Base-by-base conservation (phyloP, 164 flowering plant species). In the Tinospora cordifolia region DNA sequence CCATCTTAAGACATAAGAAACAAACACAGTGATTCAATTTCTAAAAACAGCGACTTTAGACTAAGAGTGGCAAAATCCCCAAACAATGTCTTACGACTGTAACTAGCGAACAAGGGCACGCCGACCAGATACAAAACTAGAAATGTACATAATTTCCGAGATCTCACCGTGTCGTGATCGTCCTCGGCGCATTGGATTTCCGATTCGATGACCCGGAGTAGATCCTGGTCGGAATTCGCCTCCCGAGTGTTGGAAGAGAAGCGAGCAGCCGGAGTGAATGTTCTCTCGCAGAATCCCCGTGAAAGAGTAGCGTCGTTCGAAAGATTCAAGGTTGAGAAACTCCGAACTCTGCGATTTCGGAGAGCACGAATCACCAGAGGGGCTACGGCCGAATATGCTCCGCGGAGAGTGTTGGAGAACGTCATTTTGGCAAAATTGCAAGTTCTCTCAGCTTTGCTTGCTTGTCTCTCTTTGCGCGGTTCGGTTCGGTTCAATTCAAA, bases 161-260 rank as follows among this genome's bases (percentile, higher is more conserved):
- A 70, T 7, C 73, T 69, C 25, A 90, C 92, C 82, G 25, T 74
- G 40, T 80, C 78, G 24, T 74, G 82, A 38, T 79, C 85, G 62
- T 87, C 88, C 65, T 74, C 76, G 24, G 88, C 84, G 63, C 78
- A 82, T 59, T 83, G 64, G 54, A 91, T 89, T 78, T 91, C 93
- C 6, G 81, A 69, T 2, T 86, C 84, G 44, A 91, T 71, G 63
- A 86, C 85, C 22, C 83, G 76, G 30, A 91, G 69, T 17, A 91
- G 85, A 14, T 70, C 66, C 71, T 77, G 84, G 63, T 86, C 87
- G 0, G 87, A 77, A 39, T 69, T 76, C 3, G 83, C 65, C 27
- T 46, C 70, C 65, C 63, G 73, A n/a, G 80, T 75, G 0, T 74
- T 21, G 5, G 86, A 79, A 57, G 74, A 82, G 74, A 62, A 81